These are phyloP conservation scores for Monosporascus sp. DNA, from an alignment of 2,329 filamentous ascomycete genomes.

Conservation along the genomic window DNA sequence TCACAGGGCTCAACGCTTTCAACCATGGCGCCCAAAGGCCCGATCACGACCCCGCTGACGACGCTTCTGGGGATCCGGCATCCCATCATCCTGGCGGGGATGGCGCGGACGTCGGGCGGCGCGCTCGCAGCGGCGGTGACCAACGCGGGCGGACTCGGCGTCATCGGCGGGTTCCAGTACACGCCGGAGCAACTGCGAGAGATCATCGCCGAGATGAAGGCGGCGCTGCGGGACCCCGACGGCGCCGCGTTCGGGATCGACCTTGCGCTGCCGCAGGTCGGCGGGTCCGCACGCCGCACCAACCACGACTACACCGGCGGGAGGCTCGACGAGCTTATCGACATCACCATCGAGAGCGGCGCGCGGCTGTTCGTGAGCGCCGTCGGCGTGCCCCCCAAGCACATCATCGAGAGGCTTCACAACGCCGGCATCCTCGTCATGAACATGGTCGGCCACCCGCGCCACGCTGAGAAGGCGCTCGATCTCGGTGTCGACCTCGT, in stretches of 20 bases:
- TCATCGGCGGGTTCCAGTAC: constrained; percentile 67
- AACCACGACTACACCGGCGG: constrained; percentile 96
- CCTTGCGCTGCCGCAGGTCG: constrained; percentile 84
- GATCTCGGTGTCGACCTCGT: constrained; percentile 84
- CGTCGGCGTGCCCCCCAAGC: constrained; percentile 75
- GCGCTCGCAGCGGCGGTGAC: constrained; percentile 79
- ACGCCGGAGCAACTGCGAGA: constrained; percentile 68
- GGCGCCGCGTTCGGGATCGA: constrained; percentile 89
- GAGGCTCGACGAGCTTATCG: constrained; percentile 80
- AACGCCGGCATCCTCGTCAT: constrained; percentile 77
- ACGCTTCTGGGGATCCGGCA: constrained; percentile 77
- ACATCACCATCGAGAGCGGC: constrained; percentile 79
- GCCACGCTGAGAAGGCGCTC: constrained; percentile 84
- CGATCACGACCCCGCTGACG: constrained; percentile 73
- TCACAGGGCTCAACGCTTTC: not conserved
- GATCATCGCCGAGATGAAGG: constrained; percentile 84
- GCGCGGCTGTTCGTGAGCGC: constrained; percentile 82
- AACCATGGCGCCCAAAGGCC: constrained; percentile 38
- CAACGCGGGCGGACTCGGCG: constrained; percentile 80
- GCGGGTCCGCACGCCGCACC: constrained; percentile 76
- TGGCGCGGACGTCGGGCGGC: constrained; percentile 80
- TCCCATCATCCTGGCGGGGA: constrained; percentile 87
- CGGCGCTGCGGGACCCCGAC: constrained; percentile 57
- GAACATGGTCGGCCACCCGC: constrained; percentile 96
- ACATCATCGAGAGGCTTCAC: constrained; percentile 72